Percentiles rank a stretch among this genome's conserved stretches.
Evolutionary conservation across 257 asterid species (phyloP).

Genomic region (Datura wrightii): DNA sequence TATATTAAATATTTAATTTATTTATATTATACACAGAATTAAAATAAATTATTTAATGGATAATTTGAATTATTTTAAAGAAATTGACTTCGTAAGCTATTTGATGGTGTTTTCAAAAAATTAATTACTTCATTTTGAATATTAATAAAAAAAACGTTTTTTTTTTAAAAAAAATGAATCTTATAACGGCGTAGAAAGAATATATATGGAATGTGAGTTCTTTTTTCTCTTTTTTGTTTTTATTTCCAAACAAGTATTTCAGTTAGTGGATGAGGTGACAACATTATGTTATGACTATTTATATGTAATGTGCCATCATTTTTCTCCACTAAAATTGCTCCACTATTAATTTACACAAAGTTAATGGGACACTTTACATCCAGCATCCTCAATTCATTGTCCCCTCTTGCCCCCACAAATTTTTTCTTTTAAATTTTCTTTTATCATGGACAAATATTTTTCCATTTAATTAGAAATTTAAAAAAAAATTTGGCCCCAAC

Average conservation of each 20-base stretch:
- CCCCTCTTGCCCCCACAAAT: not conserved
- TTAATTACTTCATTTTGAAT: no score
- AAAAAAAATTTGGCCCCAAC: not conserved
- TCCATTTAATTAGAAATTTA: not conserved
- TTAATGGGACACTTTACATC: not conserved
- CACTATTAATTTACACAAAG: not conserved
- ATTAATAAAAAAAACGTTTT: no score
- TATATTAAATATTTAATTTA: no score
- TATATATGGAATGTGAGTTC: no score
- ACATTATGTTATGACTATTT: not conserved
- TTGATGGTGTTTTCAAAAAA: no score
- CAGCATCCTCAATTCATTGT: not conserved
- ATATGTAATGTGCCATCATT: not conserved
- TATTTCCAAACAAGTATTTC: not conserved
- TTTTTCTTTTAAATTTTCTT: not conserved
- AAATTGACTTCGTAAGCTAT: no score
- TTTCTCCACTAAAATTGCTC: conserved; percentile 16
- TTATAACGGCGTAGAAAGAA: no score
- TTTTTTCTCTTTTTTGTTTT: no score
- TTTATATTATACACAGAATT: no score
- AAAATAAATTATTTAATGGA: no score
- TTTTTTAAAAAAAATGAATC: no score
- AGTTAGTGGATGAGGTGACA: not conserved
- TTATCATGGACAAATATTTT: not conserved
- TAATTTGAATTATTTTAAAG: no score